Base-by-base conservation (phyloP, 2,329 filamentous ascomycete species). In the Sporothrix mexicana region DNA sequence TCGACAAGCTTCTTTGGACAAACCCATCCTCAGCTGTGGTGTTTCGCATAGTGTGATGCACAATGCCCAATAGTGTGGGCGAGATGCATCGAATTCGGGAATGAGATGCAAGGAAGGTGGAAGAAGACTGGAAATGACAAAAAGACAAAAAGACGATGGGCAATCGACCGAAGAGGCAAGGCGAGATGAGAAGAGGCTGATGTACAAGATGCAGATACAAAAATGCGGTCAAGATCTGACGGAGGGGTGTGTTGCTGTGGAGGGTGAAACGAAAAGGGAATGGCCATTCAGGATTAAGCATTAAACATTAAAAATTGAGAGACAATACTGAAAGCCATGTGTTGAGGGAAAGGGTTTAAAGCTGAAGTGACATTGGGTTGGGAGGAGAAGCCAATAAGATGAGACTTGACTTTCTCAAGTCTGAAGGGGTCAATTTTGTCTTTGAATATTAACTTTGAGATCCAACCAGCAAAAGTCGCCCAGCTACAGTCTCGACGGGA, bases 1-100 rank as follows among this genome's bases (percentile, higher is more conserved):
- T 36, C 4, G 30, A 36, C 30, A 36, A 36, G 30, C 30, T 36
- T 36, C 30, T 36, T 36, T 36, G n/a, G 15, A 53, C 51, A 53
- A 62, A n/a, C 2, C 36, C 20, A 53, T 68, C 66, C 20, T 68
- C 66, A 68, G 66, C 66, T 68, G 2, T 68, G 25, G 45, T 41
- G 66, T 20, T 30, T 53, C 66, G 66, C 66, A 68, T 41, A 53
- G 45, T 9, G 45, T 15, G 66, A 25, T 64, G 59, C 47, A 51
- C 47, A 41, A 36, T 30, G 25, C 17, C 45, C 66, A 68, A 68
- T 53, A 53, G 25, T 23, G 13, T 25, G 9, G 10, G 6, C 9
- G 43, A 49, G 15, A 30, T 7, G 20, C 62, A 49, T 49, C 62
- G 2, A 45, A 66, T 30, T 12, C 12, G 43, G 23, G n/a, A 25